phyloP scores from a whole-genome alignment of 306 rosid species.

The Mimosa pudica region DNA sequence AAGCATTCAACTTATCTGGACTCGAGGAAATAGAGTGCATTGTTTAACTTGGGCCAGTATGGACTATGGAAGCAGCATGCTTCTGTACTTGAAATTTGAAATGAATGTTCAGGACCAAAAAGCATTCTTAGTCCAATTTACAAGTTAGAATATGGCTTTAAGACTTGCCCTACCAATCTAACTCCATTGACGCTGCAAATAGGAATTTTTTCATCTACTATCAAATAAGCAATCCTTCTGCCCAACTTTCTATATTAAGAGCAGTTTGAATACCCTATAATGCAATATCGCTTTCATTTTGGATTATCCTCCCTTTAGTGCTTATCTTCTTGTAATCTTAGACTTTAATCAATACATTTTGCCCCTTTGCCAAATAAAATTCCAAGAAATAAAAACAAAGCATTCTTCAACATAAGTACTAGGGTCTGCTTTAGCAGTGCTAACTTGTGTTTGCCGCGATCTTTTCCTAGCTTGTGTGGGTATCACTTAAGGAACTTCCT shows the following conservation, averaged over 20 bases:
- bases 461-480: neutral
- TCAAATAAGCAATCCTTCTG: neutral
- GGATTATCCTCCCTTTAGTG: neutral
- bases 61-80: conserved; percentile 4
- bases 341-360: neutral
- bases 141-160: neutral
- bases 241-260: neutral
- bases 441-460: neutral
- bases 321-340: neutral
- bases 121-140: conserved; percentile 11
- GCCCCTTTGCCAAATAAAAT: neutral
- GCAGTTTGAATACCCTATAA: neutral
- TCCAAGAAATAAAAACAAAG: neutral
- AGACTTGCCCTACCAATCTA: neutral
- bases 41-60: too few species aligned
- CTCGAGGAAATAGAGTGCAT: too few species aligned
- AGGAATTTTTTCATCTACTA: neutral
- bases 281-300: neutral
- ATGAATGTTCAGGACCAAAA: conserved; percentile 14
- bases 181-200: neutral
- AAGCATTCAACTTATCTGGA: too few species aligned
- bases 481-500: neutral
- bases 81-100: conserved; percentile 15
- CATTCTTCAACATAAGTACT: neutral
- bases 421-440: conserved; percentile 4